Evolutionary conservation across 2,329 filamentous ascomycete genomes (phyloP).

Genomic region (Thelonectria rubi): DNA sequence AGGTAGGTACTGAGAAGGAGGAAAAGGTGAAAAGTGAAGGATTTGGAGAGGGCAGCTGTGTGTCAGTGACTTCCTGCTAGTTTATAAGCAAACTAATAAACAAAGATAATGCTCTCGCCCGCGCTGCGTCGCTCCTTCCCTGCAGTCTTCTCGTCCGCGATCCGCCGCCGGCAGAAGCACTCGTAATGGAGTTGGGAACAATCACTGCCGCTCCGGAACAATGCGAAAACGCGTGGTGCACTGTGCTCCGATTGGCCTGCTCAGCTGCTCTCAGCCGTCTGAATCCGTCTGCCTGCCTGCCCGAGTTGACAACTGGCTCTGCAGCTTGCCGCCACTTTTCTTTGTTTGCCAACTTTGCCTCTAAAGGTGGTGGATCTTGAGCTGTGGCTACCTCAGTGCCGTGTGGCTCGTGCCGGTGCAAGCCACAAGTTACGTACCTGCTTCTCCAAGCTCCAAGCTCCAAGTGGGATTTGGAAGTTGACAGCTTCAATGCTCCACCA

Average conservation of each 20-base stretch:
- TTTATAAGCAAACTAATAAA: conserved; percentile 22
- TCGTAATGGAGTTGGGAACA: conserved; percentile 16
- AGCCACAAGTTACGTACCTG: conserved; percentile 15
- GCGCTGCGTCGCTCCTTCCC: conserved; percentile 1
- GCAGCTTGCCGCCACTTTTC: conserved; percentile 6
- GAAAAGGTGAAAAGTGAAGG: conserved; percentile 3
- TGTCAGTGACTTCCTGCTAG: conserved; percentile 3
- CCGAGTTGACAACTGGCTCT: conserved; percentile 6
- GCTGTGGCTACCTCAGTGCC: too few species aligned
- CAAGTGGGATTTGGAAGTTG: conserved; percentile 37
- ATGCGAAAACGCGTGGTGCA: conserved; percentile 28
- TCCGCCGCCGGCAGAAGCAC: conserved; percentile 1
- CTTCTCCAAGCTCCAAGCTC: conserved; percentile 18
- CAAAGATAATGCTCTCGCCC: conserved; percentile 16
- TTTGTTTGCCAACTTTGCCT: background rate
- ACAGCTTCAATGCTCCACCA: conserved; percentile 37
- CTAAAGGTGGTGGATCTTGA: too few species aligned
- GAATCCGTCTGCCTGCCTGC: conserved; percentile 10
- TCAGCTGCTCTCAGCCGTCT: conserved; percentile 34
- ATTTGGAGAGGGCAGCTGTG: conserved; percentile 3
- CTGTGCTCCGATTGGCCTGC: conserved; percentile 36
- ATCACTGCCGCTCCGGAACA: conserved; percentile 30
- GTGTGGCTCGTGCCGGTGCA: background rate
- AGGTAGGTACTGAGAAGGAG: conserved; percentile 2
- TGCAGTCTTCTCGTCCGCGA: conserved; percentile 7